Conservation (phyloP, 345 rosid genomes). For the Acer yangbiense region DNA sequence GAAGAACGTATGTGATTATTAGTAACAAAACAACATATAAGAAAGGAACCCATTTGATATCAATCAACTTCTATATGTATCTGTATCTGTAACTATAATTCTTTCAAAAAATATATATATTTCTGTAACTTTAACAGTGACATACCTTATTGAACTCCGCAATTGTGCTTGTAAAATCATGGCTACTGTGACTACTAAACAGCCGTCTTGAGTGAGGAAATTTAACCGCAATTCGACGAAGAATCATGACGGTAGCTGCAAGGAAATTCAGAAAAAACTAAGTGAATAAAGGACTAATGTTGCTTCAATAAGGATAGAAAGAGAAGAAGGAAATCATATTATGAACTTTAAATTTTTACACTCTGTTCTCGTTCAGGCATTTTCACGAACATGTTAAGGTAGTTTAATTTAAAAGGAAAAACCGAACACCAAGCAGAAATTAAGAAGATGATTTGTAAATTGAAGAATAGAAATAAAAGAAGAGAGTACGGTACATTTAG, state of each 20-base stretch:
- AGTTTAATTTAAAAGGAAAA: background rate
- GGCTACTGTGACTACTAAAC: constrained; percentile 31
- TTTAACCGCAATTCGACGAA: constrained; percentile 38
- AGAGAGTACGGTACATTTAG: background rate
- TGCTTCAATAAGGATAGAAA: background rate
- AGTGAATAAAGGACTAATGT: background rate
- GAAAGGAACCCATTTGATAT: background rate
- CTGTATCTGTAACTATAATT: background rate
- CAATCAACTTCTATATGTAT: background rate
- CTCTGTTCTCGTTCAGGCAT: constrained; percentile 22
- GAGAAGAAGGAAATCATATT: background rate
- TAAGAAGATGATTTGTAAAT: background rate
- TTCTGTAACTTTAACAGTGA: background rate
- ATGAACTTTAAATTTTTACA: background rate
- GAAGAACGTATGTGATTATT: background rate
- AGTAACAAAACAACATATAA: background rate
- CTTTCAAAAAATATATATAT: too few species aligned
- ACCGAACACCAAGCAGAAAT: too few species aligned
- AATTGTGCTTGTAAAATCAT: constrained; percentile 34
- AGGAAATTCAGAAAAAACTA: background rate
- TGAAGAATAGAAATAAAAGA: background rate
- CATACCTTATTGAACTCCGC: constrained; percentile 61
- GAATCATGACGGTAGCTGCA: constrained; percentile 39
- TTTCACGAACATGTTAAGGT: constrained; percentile 25
- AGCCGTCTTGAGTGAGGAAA: constrained; percentile 37